Evolutionary conservation across 257 asterid species (phyloP).

Genomic region (Euphrasia confusa): DNA sequence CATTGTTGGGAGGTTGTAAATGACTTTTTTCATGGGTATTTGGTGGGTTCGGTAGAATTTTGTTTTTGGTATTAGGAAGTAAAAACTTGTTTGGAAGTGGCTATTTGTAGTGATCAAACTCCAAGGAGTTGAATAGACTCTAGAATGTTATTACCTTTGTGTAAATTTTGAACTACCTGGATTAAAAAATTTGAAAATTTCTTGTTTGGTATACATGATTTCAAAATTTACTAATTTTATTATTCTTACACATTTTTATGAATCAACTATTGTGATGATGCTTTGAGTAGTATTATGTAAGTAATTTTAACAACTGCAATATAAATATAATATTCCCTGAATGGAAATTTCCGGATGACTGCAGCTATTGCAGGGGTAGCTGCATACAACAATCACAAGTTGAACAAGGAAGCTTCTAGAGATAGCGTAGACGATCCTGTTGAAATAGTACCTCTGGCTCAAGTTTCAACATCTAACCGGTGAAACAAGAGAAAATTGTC

Average conservation of each 20-base stretch:
- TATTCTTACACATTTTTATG: not conserved
- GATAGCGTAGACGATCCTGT: slow-evolving; percentile 36
- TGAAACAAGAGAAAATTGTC: slow-evolving; percentile 15
- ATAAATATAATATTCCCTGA: not conserved
- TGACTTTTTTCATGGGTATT: not conserved
- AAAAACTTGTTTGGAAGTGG: not conserved
- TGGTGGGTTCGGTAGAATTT: not conserved
- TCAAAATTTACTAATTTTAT: not conserved
- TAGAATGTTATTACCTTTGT: not conserved
- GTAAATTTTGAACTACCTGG: not conserved
- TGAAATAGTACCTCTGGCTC: slow-evolving; percentile 41
- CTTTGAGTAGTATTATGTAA: not conserved
- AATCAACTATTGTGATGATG: slow-evolving; percentile 4
- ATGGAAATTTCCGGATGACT: not conserved
- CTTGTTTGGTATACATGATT: not conserved
- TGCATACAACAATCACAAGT: slow-evolving; percentile 84
- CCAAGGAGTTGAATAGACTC: not conserved
- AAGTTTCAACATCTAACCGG: slow-evolving; percentile 25
- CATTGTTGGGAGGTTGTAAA: slow-evolving; percentile 3
- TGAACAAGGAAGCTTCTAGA: slow-evolving; percentile 71
- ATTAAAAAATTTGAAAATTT: too few relatives aligned
- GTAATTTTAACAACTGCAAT: not conserved
- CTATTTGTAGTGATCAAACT: slow-evolving; percentile 6
- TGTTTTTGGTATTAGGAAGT: not conserved
- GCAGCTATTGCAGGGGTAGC: slow-evolving; percentile 97